Evolutionary conservation across 805 yeast species (phyloP), one percentile per base, ranked within the genome.

Genomic region (Starmerella sp.): DNA sequence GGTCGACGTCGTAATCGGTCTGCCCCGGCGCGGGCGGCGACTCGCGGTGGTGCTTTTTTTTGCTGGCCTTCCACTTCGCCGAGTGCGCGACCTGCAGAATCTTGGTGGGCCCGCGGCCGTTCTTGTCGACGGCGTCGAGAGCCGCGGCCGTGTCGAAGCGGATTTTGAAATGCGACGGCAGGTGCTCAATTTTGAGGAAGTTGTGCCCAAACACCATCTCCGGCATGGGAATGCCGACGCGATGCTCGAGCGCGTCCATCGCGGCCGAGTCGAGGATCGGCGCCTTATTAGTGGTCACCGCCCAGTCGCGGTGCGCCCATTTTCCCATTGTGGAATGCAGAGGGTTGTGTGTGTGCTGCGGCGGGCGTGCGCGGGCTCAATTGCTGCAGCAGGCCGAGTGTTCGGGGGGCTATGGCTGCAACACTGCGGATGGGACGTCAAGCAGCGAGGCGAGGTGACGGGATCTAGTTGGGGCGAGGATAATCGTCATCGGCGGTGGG

Each of bases 141-240:
- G 95, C 96, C 65, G 84, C 93, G 44, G 83, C 70, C 0, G 96
- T 83, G 65, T 85, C 83, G 69, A 90, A 89, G 44, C 73, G 75
- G 13, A 91, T 74, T 38, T 67, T 57, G 72, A 78, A 78, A 37
- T 69, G 70, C 48, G 72, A 63, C 10, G 56, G 57, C 29, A 59
- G 59, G 57, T 78, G 75, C 51, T 70, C 73, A 10, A 89, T 66
- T 50, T 74, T 77, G 10, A 89, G 80, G 54, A 70, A 69, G 65
- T 86, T 90, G 61, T 86, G 80, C 9, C 97, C 97, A 71, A 93
- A 93, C 6, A 93, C 89, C 97, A 93, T 93, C 67, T 93, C 99
- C 0, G 99, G 99, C 44, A 91, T 70, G 0, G 97, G 95, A 58
- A 91, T 79, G 14, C 81, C 81, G 52, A 84, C 75, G 5, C 77